phyloP scores from a whole-genome alignment of 225 moss, liverwort and hornwort genomes.

The Asterella californica region DNA sequence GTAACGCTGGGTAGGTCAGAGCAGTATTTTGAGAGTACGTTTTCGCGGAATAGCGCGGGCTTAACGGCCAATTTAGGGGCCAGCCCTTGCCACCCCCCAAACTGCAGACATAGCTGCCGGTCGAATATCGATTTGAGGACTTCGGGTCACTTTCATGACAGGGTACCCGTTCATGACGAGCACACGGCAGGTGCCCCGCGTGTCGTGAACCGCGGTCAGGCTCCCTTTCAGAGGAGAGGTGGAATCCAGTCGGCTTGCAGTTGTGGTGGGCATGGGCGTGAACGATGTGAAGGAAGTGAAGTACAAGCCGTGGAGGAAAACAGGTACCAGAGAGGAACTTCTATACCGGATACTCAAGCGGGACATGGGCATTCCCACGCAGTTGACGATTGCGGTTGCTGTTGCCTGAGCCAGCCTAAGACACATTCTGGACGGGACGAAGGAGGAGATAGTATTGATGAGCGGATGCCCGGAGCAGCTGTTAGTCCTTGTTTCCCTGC shows the following conservation, averaged over 20 bases:
- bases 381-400: not conserved
- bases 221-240: too few relatives aligned
- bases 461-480: not conserved
- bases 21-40: not conserved
- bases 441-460: not conserved
- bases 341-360: not conserved
- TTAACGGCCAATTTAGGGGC: not conserved
- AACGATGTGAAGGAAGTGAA: constrained; percentile 3
- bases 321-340: not conserved
- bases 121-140: not conserved
- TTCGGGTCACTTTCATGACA: not conserved
- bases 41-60: constrained; percentile 2
- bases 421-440: not conserved
- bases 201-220: not conserved
- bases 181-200: constrained; percentile 3
- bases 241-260: not conserved
- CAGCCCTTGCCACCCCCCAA: constrained; percentile 1
- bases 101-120: constrained; percentile 12
- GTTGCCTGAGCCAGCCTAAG: not conserved
- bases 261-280: constrained; percentile 12
- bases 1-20: not conserved
- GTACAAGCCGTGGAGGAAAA: constrained; percentile 1
- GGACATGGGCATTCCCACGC: not conserved
- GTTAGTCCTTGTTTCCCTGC: constrained; percentile 3
- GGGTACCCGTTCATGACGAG: not conserved